Percentiles rank a stretch among this genome's conserved stretches.
These are phyloP conservation scores for Pistacia integerrima DNA, from an alignment of 345 rosid genomes.

Conservation along the genomic window DNA sequence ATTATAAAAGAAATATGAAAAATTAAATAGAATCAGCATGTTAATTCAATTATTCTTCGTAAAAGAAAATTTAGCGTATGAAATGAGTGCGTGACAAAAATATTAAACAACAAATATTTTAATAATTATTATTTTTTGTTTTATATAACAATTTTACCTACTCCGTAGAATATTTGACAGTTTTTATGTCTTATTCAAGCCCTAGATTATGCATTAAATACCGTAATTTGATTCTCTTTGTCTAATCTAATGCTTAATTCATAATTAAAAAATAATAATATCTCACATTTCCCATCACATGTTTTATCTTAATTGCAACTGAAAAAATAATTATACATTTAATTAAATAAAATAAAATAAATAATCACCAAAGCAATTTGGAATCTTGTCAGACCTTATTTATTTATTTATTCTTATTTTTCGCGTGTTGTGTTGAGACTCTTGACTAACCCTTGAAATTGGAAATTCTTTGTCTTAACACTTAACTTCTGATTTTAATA, in stretches of 20 bases:
- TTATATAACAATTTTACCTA: background rate
- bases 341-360: background rate
- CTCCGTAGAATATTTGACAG: background rate
- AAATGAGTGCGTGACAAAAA: too few relatives aligned
- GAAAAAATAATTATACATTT: background rate
- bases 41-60: too few relatives aligned
- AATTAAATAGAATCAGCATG: too few relatives aligned
- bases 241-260: background rate
- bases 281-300: background rate
- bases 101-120: too few relatives aligned
- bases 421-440: too few relatives aligned
- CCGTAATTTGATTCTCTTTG: background rate
- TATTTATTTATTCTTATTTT: too few relatives aligned
- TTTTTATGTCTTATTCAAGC: background rate
- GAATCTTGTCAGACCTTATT: background rate
- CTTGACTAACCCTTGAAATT: too few relatives aligned
- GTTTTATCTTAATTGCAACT: background rate
- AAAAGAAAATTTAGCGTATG: too few relatives aligned
- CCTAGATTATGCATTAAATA: background rate
- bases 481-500: too few relatives aligned
- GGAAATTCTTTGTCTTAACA: too few relatives aligned
- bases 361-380: background rate
- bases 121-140: too few relatives aligned
- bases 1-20: too few relatives aligned
- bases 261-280: background rate